Percentiles rank a stretch among this genome's conserved stretches.
Conservation (phyloP, 1,284 basidiomycete species). For the Phlebopus sp. region DNA sequence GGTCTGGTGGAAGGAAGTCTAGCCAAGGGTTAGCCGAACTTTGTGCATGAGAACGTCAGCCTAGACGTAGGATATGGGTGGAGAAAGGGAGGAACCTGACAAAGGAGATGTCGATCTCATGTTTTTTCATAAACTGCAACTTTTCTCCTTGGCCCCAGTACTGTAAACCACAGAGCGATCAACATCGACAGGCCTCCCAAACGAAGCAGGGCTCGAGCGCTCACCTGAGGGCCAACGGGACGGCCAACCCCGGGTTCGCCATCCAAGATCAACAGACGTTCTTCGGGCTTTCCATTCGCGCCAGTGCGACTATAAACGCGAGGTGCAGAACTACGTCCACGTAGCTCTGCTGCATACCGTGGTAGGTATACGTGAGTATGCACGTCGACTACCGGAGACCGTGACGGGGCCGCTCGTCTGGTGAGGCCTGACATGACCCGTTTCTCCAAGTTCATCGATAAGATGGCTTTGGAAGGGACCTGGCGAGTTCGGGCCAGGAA, state of each 20-base stretch:
- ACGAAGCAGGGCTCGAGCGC: constrained; percentile 4
- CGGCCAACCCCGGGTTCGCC: constrained; percentile 76
- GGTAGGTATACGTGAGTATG: constrained; percentile 84
- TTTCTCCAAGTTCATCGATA: constrained; percentile 30
- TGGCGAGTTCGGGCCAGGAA: constrained; percentile 18
- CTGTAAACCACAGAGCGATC: constrained; percentile 36
- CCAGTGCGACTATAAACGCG: constrained; percentile 58
- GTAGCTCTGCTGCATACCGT: constrained; percentile 64
- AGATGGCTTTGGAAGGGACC: constrained; percentile 7
- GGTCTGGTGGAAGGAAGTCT: constrained; percentile 72
- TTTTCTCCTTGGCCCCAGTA: constrained; percentile 81
- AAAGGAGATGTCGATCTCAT: constrained; percentile 58
- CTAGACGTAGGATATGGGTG: constrained; percentile 4
- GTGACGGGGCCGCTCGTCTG: constrained; percentile 17
- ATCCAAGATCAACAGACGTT: constrained; percentile 71
- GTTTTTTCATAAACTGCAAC: constrained; percentile 60
- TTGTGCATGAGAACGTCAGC: constrained; percentile 11
- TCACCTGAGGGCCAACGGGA: constrained; percentile 59
- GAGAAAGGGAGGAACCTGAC: constrained; percentile 41
- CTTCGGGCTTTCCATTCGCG: constrained; percentile 47
- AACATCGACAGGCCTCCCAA: constrained; percentile 29
- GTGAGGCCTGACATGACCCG: constrained; percentile 24
- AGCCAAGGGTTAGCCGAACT: constrained; percentile 87
- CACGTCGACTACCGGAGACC: constrained; percentile 61
- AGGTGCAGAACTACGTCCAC: constrained; percentile 59